Base-by-base conservation (phyloP, 2,329 filamentous ascomycete species). In the Epicoccum nigrum region DNA sequence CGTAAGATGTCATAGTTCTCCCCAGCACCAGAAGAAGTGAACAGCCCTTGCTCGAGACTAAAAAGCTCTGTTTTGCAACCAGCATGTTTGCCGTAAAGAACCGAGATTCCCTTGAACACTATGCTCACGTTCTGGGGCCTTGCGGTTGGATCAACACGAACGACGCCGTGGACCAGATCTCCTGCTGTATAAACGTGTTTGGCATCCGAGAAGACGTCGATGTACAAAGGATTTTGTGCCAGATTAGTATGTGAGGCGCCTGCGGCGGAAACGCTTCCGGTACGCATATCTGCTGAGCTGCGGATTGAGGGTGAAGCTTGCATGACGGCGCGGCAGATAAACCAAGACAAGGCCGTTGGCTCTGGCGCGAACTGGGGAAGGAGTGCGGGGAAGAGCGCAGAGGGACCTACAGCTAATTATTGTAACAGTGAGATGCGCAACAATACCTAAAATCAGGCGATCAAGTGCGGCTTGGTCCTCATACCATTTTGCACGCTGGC, bases 1-100 rank as follows among this genome's bases (percentile, higher is more conserved):
- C 50, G 51, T 4, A 64, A 23, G 33, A 65, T 61, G 19, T 69
- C 63, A 27, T 65, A 63, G 27, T 61, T 56, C 35, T 57, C 54
- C 23, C 55, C 54, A 21, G 38, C 46, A 25, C 54, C 48, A 8
- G 57, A 46, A 8, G 63, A 63, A 2, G 43, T 34, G 41, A 65
- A 69, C 4, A 69, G 53, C 30, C 58, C 45, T 32, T 58, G 51
- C 1, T 55, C 52, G 7, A 55, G 42, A 4, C 39, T 39, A 35
- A 64, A 69, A 19, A 68, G 56, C 2, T 59, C 48, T 2, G 58
- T 50, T 8, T 58, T 60, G 37, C 55, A 53, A 15, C 20, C 46
- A 8, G 47, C 41, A 16, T 57, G 44, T 35, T 53, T 52, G 39
- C 60, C 45, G 25, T 58, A 52, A 5, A 62, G 17, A 13, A 53